Conservation (phyloP, 306 rosid genomes). For the Vigna unguiculata region DNA sequence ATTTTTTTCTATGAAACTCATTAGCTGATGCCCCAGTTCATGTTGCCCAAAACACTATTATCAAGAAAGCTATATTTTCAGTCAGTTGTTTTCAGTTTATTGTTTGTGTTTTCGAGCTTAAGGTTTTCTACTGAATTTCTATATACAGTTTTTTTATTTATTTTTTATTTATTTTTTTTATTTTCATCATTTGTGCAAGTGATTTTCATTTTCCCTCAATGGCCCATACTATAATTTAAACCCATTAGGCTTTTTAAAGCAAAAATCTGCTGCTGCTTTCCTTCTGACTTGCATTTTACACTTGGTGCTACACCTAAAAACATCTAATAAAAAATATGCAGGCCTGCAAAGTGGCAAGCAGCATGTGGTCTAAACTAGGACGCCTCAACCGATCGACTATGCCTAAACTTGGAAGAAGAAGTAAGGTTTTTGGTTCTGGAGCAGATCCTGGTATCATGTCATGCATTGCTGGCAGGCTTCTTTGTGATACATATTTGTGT, state of each 20-base stretch:
- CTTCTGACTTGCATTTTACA: slow-evolving; percentile 15
- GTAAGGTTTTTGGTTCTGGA: slow-evolving; percentile 79
- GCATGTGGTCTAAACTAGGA: slow-evolving; percentile 93
- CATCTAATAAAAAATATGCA: slow-evolving; percentile 45
- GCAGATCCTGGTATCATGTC: slow-evolving; percentile 92
- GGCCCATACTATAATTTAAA: not conserved
- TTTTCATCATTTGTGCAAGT: slow-evolving; percentile 24
- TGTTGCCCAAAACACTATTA: not conserved
- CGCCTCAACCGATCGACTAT: slow-evolving; percentile 87
- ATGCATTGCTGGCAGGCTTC: slow-evolving; percentile 92
- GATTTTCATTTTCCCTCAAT: not conserved
- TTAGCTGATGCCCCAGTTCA: not conserved
- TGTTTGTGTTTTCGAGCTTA: slow-evolving; percentile 17
- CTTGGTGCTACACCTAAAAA: slow-evolving; percentile 30
- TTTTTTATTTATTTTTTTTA: no score
- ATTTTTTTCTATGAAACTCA: slow-evolving; percentile 1
- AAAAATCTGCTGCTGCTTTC: not conserved
- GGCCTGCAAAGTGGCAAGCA: slow-evolving; percentile 80
- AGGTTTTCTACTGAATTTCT: slow-evolving; percentile 27
- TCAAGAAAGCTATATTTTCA: not conserved
- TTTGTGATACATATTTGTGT: slow-evolving; percentile 91
- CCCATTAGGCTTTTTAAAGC: not conserved
- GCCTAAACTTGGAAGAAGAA: slow-evolving; percentile 85
- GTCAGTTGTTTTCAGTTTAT: slow-evolving; percentile 7
- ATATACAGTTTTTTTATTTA: slow-evolving; percentile 20